Conservation (phyloP, 2,329 filamentous ascomycete genomes). For the Tolypocladium inflatum region DNA sequence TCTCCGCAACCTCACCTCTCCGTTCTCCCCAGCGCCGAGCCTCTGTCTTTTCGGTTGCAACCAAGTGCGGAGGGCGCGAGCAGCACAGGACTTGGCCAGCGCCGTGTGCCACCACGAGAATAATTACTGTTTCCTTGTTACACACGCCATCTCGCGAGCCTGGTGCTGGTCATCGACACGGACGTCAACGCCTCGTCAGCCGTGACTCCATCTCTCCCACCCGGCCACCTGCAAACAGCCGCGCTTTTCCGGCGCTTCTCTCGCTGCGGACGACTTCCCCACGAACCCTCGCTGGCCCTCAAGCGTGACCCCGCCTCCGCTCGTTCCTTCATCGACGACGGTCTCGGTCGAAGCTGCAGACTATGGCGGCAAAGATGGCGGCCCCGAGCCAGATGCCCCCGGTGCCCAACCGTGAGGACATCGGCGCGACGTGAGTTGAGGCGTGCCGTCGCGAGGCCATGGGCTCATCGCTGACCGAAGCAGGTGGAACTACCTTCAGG, state of each 20-base stretch:
- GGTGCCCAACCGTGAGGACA: constrained; percentile 52
- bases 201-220: background rate
- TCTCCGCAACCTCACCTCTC: background rate
- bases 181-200: background rate
- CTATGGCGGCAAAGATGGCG: constrained; percentile 26
- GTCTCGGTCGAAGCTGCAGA: background rate
- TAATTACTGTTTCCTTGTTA: background rate
- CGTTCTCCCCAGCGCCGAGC: background rate
- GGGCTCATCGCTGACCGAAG: constrained; percentile 11
- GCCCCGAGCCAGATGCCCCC: constrained; percentile 39
- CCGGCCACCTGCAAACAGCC: background rate
- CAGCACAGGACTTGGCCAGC: background rate
- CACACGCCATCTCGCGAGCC: background rate
- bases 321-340: background rate
- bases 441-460: background rate
- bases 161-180: background rate
- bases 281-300: background rate
- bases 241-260: background rate
- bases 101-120: background rate
- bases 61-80: background rate
- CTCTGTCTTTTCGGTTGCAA: background rate
- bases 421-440: constrained; percentile 35
- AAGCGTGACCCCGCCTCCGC: constrained; percentile 3
- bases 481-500: constrained; percentile 85
- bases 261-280: background rate